Conservation (phyloP, 2,329 filamentous ascomycete genomes). For the Periconia digitata region DNA sequence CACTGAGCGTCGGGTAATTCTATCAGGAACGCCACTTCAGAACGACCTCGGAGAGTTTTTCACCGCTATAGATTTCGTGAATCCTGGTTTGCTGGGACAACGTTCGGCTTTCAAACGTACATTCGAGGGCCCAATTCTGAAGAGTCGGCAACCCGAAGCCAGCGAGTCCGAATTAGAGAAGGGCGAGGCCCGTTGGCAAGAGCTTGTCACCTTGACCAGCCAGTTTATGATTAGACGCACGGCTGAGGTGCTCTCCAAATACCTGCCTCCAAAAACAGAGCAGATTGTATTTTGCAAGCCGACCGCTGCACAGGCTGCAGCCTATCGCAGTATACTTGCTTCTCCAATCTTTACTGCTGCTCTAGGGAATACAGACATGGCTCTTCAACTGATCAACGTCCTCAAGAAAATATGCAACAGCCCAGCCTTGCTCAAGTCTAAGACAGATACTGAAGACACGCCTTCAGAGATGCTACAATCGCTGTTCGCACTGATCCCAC, state of each 20-base stretch:
- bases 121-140: slow-evolving; percentile 66
- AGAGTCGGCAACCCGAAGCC: slow-evolving; percentile 65
- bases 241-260: slow-evolving; percentile 66
- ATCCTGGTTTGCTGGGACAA: slow-evolving; percentile 64
- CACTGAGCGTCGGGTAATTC: slow-evolving; percentile 62
- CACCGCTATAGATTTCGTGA: slow-evolving; percentile 69
- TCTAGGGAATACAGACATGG: slow-evolving; percentile 62
- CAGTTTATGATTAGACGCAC: slow-evolving; percentile 68
- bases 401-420: slow-evolving; percentile 76
- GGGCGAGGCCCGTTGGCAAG: slow-evolving; percentile 62
- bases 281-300: slow-evolving; percentile 68
- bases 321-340: slow-evolving; percentile 65
- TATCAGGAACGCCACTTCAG: slow-evolving; percentile 69
- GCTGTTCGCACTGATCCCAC: slow-evolving; percentile 56
- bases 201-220: slow-evolving; percentile 62
- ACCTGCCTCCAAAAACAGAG: slow-evolving; percentile 67
- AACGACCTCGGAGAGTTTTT: slow-evolving; percentile 70
- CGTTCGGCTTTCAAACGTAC: slow-evolving; percentile 64
- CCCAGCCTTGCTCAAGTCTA: slow-evolving; percentile 61
- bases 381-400: slow-evolving; percentile 69
- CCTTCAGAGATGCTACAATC: slow-evolving; percentile 49
- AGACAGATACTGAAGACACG: slow-evolving; percentile 50
- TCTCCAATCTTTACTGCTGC: slow-evolving; percentile 65
- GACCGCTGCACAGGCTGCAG: slow-evolving; percentile 60
- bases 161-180: slow-evolving; percentile 63